phyloP scores from a whole-genome alignment of 164 flowering plant genomes.

The Cinnamomum micranthum region DNA sequence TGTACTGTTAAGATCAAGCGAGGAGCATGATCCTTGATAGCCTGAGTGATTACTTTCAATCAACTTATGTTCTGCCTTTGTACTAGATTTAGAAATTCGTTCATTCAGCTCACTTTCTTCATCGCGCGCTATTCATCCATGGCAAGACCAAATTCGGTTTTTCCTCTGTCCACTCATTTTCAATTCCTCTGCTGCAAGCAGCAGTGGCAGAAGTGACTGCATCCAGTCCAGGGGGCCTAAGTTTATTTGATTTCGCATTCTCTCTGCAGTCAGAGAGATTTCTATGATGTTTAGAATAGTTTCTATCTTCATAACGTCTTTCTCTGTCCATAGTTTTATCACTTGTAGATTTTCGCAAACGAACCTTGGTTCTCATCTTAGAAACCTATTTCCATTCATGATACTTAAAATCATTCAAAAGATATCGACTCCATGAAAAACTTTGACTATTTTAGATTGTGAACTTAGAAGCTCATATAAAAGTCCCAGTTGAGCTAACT shows the following conservation, averaged over 20 bases:
- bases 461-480: too few relatives aligned
- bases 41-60: conserved; percentile 35
- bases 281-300: conserved; percentile 43
- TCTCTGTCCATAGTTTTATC: conserved; percentile 28
- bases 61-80: conserved; percentile 38
- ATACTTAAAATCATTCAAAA: too few relatives aligned
- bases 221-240: conserved; percentile 75
- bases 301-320: conserved; percentile 56
- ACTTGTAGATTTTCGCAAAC: too few relatives aligned
- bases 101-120: conserved; percentile 44
- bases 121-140: conserved; percentile 47
- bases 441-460: too few relatives aligned
- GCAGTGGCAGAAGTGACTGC: conserved; percentile 46
- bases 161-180: conserved; percentile 40
- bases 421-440: too few relatives aligned
- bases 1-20: conserved; percentile 65
- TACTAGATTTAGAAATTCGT: conserved; percentile 22
- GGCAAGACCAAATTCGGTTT: conserved; percentile 46
- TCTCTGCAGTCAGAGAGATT: conserved; percentile 46
- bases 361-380: too few relatives aligned
- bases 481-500: too few relatives aligned
- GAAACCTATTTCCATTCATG: too few relatives aligned
- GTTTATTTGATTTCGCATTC: conserved; percentile 76
- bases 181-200: conserved; percentile 49
- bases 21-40: conserved; percentile 68